phyloP scores from a whole-genome alignment of 306 rosid species.

The Notholithocarpus densiflorus region DNA sequence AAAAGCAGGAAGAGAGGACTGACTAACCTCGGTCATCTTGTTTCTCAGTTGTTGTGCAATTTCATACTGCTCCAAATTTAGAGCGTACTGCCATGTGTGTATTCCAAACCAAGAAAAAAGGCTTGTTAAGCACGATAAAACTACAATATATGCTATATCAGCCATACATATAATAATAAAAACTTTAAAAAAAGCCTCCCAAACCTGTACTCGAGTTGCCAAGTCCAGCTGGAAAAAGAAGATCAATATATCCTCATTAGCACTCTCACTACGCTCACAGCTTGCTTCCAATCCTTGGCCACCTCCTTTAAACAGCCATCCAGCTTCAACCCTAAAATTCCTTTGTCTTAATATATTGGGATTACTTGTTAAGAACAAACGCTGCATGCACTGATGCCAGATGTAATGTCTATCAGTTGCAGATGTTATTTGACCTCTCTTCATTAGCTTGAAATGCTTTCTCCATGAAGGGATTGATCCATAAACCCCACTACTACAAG shows the following conservation, averaged over 20 bases:
- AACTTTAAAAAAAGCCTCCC: slow-evolving; percentile 1
- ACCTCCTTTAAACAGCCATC: slow-evolving; percentile 80
- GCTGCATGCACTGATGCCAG: slow-evolving; percentile 37
- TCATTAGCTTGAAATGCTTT: slow-evolving; percentile 41
- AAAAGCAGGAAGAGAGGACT: slow-evolving; percentile 22
- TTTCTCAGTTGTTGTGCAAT: slow-evolving; percentile 78
- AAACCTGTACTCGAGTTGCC: slow-evolving; percentile 93
- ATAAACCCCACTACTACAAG: slow-evolving; percentile 38
- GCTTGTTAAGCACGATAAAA: slow-evolving; percentile 7
- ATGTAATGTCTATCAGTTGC: slow-evolving; percentile 29
- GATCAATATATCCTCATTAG: slow-evolving; percentile 81
- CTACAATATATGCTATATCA: slow-evolving; percentile 4
- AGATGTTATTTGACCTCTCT: slow-evolving; percentile 31
- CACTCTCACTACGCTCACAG: slow-evolving; percentile 78
- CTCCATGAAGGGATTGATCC: slow-evolving; percentile 48
- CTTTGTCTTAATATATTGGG: slow-evolving; percentile 38
- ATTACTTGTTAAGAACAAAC: slow-evolving; percentile 34
- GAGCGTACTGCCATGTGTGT: slow-evolving; percentile 57
- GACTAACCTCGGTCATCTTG: slow-evolving; percentile 82
- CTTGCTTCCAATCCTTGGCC: slow-evolving; percentile 61
- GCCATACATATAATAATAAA: not conserved
- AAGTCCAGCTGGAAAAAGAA: slow-evolving; percentile 88
- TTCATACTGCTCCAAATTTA: slow-evolving; percentile 85
- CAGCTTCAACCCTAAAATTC: slow-evolving; percentile 53
- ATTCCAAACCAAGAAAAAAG: slow-evolving; percentile 22